Conservation (phyloP, 345 rosid genomes). For the Bruguiera sexangula region DNA sequence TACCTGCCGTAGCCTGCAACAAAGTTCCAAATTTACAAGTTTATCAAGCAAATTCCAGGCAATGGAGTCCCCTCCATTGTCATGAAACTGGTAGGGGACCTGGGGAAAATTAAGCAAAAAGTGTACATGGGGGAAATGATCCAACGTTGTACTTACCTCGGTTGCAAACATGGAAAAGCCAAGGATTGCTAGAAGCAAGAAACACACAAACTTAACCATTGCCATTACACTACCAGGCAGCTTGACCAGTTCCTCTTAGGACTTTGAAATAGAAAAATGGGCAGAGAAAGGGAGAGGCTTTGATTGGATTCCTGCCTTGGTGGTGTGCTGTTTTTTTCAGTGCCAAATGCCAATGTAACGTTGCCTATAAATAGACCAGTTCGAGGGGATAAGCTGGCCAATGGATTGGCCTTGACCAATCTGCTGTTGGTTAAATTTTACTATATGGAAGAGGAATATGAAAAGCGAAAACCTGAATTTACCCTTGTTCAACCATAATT, state of each 20-base stretch:
- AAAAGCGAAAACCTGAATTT: too few species aligned
- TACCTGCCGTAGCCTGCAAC: slow-evolving; percentile 37
- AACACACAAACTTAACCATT: slow-evolving; percentile 52
- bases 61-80: too few species aligned
- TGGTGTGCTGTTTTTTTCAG: neutral
- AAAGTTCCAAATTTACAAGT: too few species aligned
- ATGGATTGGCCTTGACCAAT: neutral
- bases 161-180: slow-evolving; percentile 61
- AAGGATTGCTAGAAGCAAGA: slow-evolving; percentile 54
- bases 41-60: too few species aligned
- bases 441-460: too few species aligned
- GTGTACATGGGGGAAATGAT: neutral
- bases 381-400: neutral
- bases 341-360: neutral
- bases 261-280: neutral
- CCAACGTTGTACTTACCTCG: slow-evolving; percentile 29
- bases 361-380: neutral
- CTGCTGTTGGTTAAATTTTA: too few species aligned
- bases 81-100: neutral
- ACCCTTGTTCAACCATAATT: neutral
- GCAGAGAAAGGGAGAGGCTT: slow-evolving; percentile 12
- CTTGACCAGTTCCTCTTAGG: neutral
- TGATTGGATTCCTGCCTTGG: neutral
- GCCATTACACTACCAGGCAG: slow-evolving; percentile 1
- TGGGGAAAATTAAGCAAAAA: neutral